Conservation (phyloP, 768 basidiomycete genomes). For the Dacryopinax primogenitus region DNA sequence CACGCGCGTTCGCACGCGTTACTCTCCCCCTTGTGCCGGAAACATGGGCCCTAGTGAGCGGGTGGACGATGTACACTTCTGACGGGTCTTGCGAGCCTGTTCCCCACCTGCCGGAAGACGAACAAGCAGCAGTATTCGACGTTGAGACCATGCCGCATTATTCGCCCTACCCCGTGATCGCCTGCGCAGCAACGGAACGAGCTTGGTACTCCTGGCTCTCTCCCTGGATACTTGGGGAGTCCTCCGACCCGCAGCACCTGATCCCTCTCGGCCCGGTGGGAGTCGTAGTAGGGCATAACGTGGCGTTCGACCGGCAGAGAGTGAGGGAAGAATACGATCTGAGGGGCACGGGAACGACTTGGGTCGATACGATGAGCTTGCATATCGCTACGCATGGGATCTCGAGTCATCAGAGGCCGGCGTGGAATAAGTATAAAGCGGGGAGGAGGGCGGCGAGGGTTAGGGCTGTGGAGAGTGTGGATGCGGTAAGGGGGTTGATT, state of each 20-base stretch:
- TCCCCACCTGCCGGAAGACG: slow-evolving; percentile 47
- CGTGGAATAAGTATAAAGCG: slow-evolving; percentile 81
- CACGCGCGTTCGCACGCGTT: slow-evolving; percentile 41
- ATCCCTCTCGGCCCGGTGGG: slow-evolving; percentile 53
- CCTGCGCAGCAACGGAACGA: slow-evolving; percentile 66
- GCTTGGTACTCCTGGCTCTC: slow-evolving; percentile 96
- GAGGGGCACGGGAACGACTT: slow-evolving; percentile 54
- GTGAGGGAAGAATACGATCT: slow-evolving; percentile 72
- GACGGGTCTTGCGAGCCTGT: slow-evolving; percentile 73
- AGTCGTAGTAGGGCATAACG: slow-evolving; percentile 84
- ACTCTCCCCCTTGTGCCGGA: slow-evolving; percentile 51
- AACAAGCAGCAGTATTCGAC: slow-evolving; percentile 68
- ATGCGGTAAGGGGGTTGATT: slow-evolving; percentile 45
- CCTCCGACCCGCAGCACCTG: slow-evolving; percentile 47
- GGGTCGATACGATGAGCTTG: slow-evolving; percentile 86
- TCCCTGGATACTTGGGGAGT: slow-evolving; percentile 69
- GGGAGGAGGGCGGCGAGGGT: slow-evolving; percentile 43
- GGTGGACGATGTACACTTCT: slow-evolving; percentile 80
- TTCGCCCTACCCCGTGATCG: slow-evolving; percentile 73
- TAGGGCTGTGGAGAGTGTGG: slow-evolving; percentile 49
- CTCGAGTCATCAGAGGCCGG: slow-evolving; percentile 84
- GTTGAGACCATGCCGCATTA: slow-evolving; percentile 84
- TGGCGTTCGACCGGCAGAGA: slow-evolving; percentile 83
- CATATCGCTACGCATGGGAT: slow-evolving; percentile 92
- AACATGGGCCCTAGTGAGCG: slow-evolving; percentile 43